These are phyloP conservation scores for Hypoxylon trugodes DNA, from an alignment of 495 filamentous ascomycete genomes.

Conservation along the genomic window DNA sequence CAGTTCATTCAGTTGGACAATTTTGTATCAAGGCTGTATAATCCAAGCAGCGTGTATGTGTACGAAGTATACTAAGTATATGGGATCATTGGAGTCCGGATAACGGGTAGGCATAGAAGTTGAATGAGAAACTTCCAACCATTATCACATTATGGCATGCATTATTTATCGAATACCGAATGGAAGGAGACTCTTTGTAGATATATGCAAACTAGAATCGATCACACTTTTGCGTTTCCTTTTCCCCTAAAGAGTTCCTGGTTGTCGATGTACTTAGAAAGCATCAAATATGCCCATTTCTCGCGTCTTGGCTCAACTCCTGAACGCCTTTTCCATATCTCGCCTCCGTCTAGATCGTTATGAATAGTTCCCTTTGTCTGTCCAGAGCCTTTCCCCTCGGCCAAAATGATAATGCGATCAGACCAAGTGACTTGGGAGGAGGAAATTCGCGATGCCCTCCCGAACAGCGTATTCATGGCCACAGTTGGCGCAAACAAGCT, in stretches of 20 bases:
- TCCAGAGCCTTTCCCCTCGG: not conserved
- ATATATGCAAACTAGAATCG: constrained; percentile 37
- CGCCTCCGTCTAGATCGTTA: not conserved
- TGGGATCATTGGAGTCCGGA: constrained; percentile 41
- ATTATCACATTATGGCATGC: constrained; percentile 10
- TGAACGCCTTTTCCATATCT: constrained; percentile 22
- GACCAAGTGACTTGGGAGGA: constrained; percentile 91
- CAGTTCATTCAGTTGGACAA: not conserved
- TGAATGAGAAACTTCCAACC: constrained; percentile 24
- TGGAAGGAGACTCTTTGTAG: constrained; percentile 37
- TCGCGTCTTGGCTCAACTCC: constrained; percentile 19
- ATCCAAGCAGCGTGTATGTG: constrained; percentile 25
- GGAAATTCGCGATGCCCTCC: constrained; percentile 95
- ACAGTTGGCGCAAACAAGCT: constrained; percentile 88
- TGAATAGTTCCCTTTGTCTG: not conserved
- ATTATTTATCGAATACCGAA: constrained; percentile 24
- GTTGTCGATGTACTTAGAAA: not conserved
- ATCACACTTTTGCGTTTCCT: constrained; percentile 13
- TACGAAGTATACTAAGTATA: constrained; percentile 27
- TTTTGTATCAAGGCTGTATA: constrained; percentile 25
- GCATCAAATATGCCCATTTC: not conserved
- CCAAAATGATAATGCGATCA: constrained; percentile 35
- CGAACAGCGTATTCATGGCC: constrained; percentile 91
- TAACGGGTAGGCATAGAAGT: constrained; percentile 42
- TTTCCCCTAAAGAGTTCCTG: not conserved